A percentile compares a stretch with the other conserved stretches of the same genome.
Evolutionary conservation across 1,284 basidiomycete species (phyloP).

Genomic region (Sphagnurus paluster): DNA sequence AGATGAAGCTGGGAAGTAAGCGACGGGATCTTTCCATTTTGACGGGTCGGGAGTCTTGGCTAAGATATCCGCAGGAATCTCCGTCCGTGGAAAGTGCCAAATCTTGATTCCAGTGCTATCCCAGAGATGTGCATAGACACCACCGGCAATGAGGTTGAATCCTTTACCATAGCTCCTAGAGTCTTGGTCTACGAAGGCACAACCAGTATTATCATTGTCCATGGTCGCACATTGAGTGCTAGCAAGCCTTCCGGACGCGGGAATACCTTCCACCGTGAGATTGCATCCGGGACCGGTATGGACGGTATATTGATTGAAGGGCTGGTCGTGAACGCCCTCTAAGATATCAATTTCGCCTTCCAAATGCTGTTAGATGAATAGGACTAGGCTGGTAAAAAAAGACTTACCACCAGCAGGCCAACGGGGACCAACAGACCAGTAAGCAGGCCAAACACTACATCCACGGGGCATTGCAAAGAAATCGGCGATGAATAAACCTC

Average conservation of each 20-base stretch:
- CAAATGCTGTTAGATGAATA: background rate
- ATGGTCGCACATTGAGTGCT: constrained; percentile 50
- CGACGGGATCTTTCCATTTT: constrained; percentile 69
- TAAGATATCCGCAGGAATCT: constrained; percentile 63
- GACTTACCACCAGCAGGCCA: constrained; percentile 69
- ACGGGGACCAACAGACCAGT: constrained; percentile 54
- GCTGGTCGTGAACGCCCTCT: constrained; percentile 63
- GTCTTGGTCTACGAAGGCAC: constrained; percentile 58
- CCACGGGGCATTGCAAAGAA: constrained; percentile 75
- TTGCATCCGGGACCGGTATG: constrained; percentile 62
- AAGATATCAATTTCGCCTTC: constrained; percentile 70
- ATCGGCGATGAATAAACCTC: constrained; percentile 79
- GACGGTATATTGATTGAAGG: constrained; percentile 68
- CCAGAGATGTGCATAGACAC: constrained; percentile 77
- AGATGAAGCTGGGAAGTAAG: constrained; percentile 56
- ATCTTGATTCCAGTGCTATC: constrained; percentile 66
- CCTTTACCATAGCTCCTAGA: constrained; percentile 61
- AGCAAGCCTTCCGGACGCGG: constrained; percentile 33
- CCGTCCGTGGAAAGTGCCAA: constrained; percentile 71
- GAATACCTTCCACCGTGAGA: constrained; percentile 19
- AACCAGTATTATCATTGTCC: constrained; percentile 58
- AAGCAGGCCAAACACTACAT: constrained; percentile 83
- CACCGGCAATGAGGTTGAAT: constrained; percentile 73
- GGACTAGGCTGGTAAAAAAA: too few species aligned
- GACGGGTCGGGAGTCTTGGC: constrained; percentile 55